Base-by-base conservation (phyloP, 2,329 filamentous ascomycete species). In the Talaromyces sp. region DNA sequence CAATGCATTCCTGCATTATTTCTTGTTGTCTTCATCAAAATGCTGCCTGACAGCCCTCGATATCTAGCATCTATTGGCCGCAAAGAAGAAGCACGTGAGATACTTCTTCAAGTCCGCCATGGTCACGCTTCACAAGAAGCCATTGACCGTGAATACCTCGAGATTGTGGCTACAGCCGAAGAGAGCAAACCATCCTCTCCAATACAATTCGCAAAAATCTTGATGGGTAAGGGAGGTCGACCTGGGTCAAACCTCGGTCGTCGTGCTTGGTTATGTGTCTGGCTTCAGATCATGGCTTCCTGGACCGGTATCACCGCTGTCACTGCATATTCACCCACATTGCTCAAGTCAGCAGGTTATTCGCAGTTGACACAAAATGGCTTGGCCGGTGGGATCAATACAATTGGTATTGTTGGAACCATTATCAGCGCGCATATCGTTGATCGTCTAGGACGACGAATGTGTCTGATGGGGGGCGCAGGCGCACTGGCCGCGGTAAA, bases 361-460 rank as follows among this genome's bases (percentile, higher is more conserved):
- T 49, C 45, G 11, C 19, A 49, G 14, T 49, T 49, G 45, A 49
- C 22, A 10, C 72, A 81, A 64, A 81, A 80, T 60, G 80, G 83
- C 41, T 78, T 85, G 10, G 79, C 83, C 1, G 83, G 83, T 6
- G 80, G 82, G 6, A 71, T 84, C 16, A 85, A 84, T 70, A 84
- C 82, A 0, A 76, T 85, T 58, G 83, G 83, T 13, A 82, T 85
- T 31, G 66, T 83, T 2, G 82, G 82, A 1, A 85, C 83, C 2
- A 80, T 83, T 41, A 82, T 83, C 64, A 81, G 79, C 62, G 80
- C 83, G 2, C 79, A 83, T 58, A 81, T 85, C 11, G 78, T 85
- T 37, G 84, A 85, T 69, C 77, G 78, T 1, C 70, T 85, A 7
- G 83, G 84, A 22, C 79, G 83, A 6, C 73, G 76, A 24, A 67